Evolutionary conservation across 352 stramenopile genomes (phyloP), one percentile per base, ranked within the genome.

Genomic region (Pythium pyrilobum): DNA sequence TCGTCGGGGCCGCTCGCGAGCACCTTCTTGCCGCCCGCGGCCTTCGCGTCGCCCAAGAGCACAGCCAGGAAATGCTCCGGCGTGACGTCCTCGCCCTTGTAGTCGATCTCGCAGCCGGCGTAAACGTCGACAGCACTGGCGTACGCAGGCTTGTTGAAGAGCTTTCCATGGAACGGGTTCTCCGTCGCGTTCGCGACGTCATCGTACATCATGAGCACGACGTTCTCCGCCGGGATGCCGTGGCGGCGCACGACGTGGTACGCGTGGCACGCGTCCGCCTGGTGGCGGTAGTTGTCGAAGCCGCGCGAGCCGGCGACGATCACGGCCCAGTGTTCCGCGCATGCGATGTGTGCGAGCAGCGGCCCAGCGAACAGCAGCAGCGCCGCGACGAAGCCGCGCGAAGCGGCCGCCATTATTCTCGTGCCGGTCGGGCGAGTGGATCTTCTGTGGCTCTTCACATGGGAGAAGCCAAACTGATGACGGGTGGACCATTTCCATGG

Each of bases 151-250:
- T 86, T 78, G 62, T 97, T 97, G 63, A 90, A 97, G 2, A 97
- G 68, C 66, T 92, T 65, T 0, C 88, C 90, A 0, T 78, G 82
- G 56, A 92, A 92, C 24, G 90, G 88, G 44, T 97, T 97, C 27
- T 74, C 54, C n/a, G 69, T 41, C 56, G 78, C 71, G 51, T 60
- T 68, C 1, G 87, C 86, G 18, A 90, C 84, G 60, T 97, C 90
- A 63, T 96, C 85, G 69, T 92, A 95, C 81, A 93, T 96, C 87
- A 97, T 95, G 34, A 96, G 80, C 52, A 97, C 78, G 32, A 97
- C 88, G 54, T 95, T 90, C 45, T 95, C 83, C 16, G 49, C 66
- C 8, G 85, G 78, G 37, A 97, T 95, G 5, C 89, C 89, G 52
- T 96, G 86, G 39, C 72, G 69, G 0, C 77, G 77, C 31, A 96